These are phyloP conservation scores for Chrysosporium queenslandicum DNA, from an alignment of 2,329 filamentous ascomycete genomes.

Conservation along the genomic window DNA sequence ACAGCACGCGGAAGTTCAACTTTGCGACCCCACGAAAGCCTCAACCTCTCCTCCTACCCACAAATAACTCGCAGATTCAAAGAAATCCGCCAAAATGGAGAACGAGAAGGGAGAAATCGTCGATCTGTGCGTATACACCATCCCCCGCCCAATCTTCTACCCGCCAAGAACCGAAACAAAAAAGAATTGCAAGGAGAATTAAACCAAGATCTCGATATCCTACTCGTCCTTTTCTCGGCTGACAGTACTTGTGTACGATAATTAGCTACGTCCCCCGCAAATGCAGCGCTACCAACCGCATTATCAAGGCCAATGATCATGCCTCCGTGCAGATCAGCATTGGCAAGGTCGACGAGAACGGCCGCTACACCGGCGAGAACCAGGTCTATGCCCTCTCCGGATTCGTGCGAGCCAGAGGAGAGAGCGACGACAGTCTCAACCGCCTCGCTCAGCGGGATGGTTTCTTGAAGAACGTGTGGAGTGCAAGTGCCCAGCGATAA, in stretches of 20 bases:
- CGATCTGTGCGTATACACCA: constrained; percentile 65
- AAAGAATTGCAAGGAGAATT: neutral
- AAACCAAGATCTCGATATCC: neutral
- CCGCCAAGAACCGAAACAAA: constrained; percentile 8
- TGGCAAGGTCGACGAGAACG: constrained; percentile 98
- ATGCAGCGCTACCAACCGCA: constrained; percentile 97
- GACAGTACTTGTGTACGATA: neutral
- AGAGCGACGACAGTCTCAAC: constrained; percentile 96
- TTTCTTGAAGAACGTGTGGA: constrained; percentile 95
- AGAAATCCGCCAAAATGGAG: constrained; percentile 69
- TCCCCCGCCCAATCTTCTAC: neutral
- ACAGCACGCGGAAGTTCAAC: constrained; percentile 6
- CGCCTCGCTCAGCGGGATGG: constrained; percentile 91
- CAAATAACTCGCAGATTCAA: constrained; percentile 23
- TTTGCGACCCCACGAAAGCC: constrained; percentile 3
- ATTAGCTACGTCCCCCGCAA: constrained; percentile 92
- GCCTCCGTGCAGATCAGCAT: constrained; percentile 94
- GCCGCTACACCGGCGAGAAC: constrained; percentile 93
- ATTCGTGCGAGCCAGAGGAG: constrained; percentile 95
- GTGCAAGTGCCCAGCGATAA: constrained; percentile 52
- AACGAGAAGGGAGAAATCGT: constrained; percentile 99
- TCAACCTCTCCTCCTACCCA: constrained; percentile 8
- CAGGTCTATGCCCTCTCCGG: constrained; percentile 95
- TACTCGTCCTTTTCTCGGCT: neutral
- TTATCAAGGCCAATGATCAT: constrained; percentile 99